Base-by-base conservation (phyloP, 2,329 filamentous ascomycete species). In the Cladophialophora yegresii region DNA sequence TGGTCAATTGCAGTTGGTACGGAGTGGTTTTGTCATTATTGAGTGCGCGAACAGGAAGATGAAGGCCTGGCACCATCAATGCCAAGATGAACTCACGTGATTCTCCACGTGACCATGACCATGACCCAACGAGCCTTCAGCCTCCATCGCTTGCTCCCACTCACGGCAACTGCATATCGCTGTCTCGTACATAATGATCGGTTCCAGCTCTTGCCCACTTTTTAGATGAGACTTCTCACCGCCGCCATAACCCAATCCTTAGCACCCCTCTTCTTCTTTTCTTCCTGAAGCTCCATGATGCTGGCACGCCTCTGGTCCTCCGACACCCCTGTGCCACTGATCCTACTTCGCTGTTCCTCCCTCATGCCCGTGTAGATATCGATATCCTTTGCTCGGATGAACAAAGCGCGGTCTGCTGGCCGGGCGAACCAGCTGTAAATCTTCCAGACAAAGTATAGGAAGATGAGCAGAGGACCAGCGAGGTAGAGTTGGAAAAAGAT, bases 351-450 rank as follows among this genome's bases (percentile, higher is more conserved):
- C 45, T 68, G 69, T 22, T 12, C 40, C 55, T 75, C 73, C 33
- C 75, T 63, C 75, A 76, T 75, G 51, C 75, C 75, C n/a, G 70
- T 72, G 66, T 76, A 77, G 64, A 77, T 73, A 57, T 77, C 75
- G 43, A 77, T 76, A 30, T 76, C 70, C 63, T 70, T 74, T 32
- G 70, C 68, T 47, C 63, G 61, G 66, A 75, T 68, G 57, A 67
- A 76, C 49, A 75, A 55, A 40, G 72, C 70, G 28, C 75, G 73
- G 59, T 76, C 69, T 23, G 62, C 57, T 30, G 74, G 73, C 12
- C 61, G 51, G 8, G n/a, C 47, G 62, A 70, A 73, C 71, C 71
- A 70, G 55, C 62, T 64, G 58, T 68, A 70, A 36, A 56, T 23
- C 63, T 71, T 71, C 69, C 69, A 71, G 22, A 33, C 32, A 47